Percentiles rank a stretch among this genome's conserved stretches.
phyloP scores from a whole-genome alignment of 768 basidiomycete species.

The Lactarius vividus region DNA sequence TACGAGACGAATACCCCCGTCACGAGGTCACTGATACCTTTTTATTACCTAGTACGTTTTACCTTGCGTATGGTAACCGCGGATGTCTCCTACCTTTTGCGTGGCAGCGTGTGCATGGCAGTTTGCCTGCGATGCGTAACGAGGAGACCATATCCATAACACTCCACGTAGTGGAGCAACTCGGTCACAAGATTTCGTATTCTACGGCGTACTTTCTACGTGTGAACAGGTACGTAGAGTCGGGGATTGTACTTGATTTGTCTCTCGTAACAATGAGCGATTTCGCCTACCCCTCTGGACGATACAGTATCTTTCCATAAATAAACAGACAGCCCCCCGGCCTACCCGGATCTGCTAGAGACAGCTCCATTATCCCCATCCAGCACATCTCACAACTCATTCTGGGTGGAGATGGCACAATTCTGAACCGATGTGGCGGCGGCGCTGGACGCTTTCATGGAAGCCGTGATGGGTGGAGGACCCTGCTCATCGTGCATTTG shows the following conservation, averaged over 20 bases:
- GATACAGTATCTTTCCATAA: neutral
- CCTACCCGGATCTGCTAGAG: neutral
- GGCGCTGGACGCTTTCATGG: neutral
- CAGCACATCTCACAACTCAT: neutral
- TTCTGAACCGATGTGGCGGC: neutral
- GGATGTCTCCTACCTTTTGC: neutral
- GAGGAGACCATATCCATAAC: neutral
- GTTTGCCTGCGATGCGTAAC: neutral
- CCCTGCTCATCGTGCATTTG: neutral
- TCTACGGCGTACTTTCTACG: neutral
- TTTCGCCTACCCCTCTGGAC: neutral
- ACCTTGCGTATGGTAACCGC: neutral
- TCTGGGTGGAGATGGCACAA: neutral
- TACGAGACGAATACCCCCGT: neutral
- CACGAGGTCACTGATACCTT: neutral
- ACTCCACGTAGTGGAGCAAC: neutral
- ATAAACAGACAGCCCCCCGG: neutral
- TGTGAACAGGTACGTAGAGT: neutral
- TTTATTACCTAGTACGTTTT: slow-evolving; percentile 2
- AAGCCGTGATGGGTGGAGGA: neutral
- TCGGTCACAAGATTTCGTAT: neutral
- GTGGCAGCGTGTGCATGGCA: neutral
- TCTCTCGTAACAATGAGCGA: neutral
- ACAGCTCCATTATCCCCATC: neutral
- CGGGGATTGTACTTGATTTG: neutral